Evolutionary conservation across 164 flowering plant genomes (phyloP), one percentile per base, ranked within the genome.

Genomic region (Kingdonia uniflora): DNA sequence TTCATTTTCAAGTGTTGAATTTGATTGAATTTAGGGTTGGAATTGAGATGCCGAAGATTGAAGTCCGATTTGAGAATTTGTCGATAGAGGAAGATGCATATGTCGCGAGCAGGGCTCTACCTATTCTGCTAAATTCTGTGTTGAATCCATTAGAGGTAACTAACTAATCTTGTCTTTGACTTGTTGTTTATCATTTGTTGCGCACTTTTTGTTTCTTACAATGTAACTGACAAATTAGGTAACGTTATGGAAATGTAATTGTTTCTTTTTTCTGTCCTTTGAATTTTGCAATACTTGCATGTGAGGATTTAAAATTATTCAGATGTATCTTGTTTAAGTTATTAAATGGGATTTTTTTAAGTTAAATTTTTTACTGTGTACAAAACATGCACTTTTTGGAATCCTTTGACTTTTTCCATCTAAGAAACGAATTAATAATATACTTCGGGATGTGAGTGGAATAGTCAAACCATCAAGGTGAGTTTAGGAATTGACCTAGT

Each of bases 401-500:
- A 20, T 74, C 39, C 17, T 75, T 45, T 41, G 75, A 43, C 82
- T 81, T 16, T 56, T 68, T 19, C 58, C 60, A n/a, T 61, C 84
- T 0, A 81, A 79, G 68, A 75, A 77, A 56, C 71, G 71, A 54
- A 57, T 66, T 24, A 61, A 73, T 43, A 71, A 75, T 48, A 81
- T 81, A 55, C 82, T 81, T 23, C 59, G 58, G 35, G 68, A 77
- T 22, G 76, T 71, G 16, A 68, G 74, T 41, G 84, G 84, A 21
- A 66, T 76, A 17, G 58, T 79, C 14, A 76, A 53, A 51, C 81
- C 84, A 57, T 70, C 81, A 43, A 72, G 84, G 80, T 74, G 51
- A 17, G 51, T 8, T 37, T 29, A 15, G n/a, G 8, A 14, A 7
- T 33, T 52, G 15, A 40, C 8, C 26, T 19, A 17, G n/a, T 24